Evolutionary conservation across 2,329 filamentous ascomycete genomes (phyloP).

Genomic region (Calonectria crousiana): DNA sequence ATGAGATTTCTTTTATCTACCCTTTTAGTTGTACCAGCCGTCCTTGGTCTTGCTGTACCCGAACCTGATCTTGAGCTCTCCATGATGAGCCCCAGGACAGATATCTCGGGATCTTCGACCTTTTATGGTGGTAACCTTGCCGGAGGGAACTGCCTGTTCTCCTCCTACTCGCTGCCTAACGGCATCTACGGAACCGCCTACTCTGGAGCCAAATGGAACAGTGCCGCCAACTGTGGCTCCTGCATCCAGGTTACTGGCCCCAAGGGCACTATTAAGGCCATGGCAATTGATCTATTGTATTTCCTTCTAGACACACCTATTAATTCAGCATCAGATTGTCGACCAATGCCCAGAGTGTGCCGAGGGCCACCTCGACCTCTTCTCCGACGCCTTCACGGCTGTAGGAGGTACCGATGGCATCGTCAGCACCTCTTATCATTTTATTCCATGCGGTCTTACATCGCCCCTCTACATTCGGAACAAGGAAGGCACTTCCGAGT

Average conservation of each 20-base stretch:
- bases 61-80: not conserved
- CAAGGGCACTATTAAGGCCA: slow-evolving; percentile 69
- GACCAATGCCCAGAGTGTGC: slow-evolving; percentile 59
- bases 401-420: slow-evolving; percentile 53
- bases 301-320: not conserved
- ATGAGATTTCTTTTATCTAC: not conserved
- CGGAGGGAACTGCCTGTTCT: slow-evolving; percentile 74
- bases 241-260: slow-evolving; percentile 72
- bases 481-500: slow-evolving; percentile 56
- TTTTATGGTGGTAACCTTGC: slow-evolving; percentile 67
- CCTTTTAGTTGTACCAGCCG: not conserved
- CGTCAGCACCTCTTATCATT: slow-evolving; percentile 51
- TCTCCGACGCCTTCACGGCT: slow-evolving; percentile 55
- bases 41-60: not conserved
- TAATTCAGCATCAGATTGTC: slow-evolving; percentile 50
- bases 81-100: not conserved
- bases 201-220: slow-evolving; percentile 68
- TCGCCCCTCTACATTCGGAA: slow-evolving; percentile 56
- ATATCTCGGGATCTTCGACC: slow-evolving; percentile 48
- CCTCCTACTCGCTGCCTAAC: slow-evolving; percentile 70
- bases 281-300: slow-evolving; percentile 59
- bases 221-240: slow-evolving; percentile 68
- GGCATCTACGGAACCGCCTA: slow-evolving; percentile 72
- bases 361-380: slow-evolving; percentile 57
- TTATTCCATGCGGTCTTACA: slow-evolving; percentile 56